Conservation (phyloP, 1,139 yeast species). For the Lodderomyces orthopsilosis region DNA sequence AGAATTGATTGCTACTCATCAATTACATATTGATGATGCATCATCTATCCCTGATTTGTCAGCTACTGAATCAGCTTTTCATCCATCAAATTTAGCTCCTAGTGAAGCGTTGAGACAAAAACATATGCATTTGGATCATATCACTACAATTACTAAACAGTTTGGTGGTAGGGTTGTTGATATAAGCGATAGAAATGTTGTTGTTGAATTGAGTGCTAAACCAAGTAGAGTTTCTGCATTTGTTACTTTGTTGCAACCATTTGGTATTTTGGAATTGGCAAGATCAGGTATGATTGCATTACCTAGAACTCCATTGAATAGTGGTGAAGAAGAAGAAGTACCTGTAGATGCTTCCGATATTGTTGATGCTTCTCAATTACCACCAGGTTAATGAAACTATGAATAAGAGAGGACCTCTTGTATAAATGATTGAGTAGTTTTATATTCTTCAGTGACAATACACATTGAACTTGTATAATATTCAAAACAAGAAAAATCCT, state of each 20-base stretch:
- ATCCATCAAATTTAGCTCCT: conserved; percentile 87
- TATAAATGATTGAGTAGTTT: too few relatives aligned
- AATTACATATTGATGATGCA: conserved; percentile 42
- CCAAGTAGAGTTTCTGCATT: conserved; percentile 86
- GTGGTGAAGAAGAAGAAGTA: conserved; percentile 47
- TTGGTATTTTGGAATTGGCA: conserved; percentile 93
- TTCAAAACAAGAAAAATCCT: too few relatives aligned
- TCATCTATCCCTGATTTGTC: conserved; percentile 44
- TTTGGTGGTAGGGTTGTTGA: conserved; percentile 94
- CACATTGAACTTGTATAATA: too few relatives aligned
- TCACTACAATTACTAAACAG: conserved; percentile 74
- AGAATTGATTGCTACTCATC: conserved; percentile 87
- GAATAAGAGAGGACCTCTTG: background rate
- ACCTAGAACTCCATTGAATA: conserved; percentile 87
- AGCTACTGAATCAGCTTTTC: conserved; percentile 60
- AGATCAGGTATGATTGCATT: conserved; percentile 99
- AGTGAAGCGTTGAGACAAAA: conserved; percentile 94
- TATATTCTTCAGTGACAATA: too few relatives aligned
- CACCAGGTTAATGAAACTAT: conserved; percentile 70
- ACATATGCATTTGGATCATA: conserved; percentile 82
- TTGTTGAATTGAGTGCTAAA: conserved; percentile 91
- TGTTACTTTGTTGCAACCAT: conserved; percentile 86
- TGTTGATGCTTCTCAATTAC: conserved; percentile 79
- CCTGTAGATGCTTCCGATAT: conserved; percentile 63
- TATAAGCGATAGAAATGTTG: conserved; percentile 88